Conservation (phyloP, 2,329 filamentous ascomycete species). For the Parastagonospora nodorum region DNA sequence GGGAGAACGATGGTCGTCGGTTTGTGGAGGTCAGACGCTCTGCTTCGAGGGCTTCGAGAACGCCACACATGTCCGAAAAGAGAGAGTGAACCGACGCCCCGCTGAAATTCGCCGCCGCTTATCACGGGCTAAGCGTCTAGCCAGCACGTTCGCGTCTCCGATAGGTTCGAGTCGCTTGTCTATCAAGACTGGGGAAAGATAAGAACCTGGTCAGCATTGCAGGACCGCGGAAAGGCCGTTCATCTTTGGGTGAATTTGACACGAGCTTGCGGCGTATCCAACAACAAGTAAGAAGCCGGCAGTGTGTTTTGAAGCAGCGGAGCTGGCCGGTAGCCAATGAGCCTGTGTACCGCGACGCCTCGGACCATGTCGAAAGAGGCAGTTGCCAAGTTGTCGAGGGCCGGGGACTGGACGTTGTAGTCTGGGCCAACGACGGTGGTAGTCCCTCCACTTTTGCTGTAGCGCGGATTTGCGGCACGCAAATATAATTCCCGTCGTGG, state of each 20-base stretch:
- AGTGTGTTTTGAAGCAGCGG: conserved; percentile 26
- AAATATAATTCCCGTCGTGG: conserved; percentile 40
- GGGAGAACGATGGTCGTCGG: conserved; percentile 34
- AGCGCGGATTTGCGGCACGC: conserved; percentile 32
- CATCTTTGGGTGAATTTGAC: conserved; percentile 18
- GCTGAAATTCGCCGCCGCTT: conserved; percentile 43
- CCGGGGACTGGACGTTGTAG: conserved; percentile 25
- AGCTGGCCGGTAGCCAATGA: conserved; percentile 42
- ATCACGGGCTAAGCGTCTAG: conserved; percentile 29
- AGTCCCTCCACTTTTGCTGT: conserved; percentile 31
- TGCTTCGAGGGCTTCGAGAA: conserved; percentile 39
- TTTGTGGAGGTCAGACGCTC: conserved; percentile 20
- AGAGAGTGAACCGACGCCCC: conserved; percentile 43
- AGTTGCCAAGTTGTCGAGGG: conserved; percentile 39
- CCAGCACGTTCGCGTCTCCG: conserved; percentile 16
- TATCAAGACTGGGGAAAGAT: conserved; percentile 39
- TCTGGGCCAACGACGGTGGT: conserved; percentile 34
- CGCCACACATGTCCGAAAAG: conserved; percentile 32
- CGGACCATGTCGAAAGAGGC: conserved; percentile 38
- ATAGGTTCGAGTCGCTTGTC: conserved; percentile 18
- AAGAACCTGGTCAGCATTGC: conserved; percentile 32
- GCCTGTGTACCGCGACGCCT: conserved; percentile 8
- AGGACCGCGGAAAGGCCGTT: conserved; percentile 25
- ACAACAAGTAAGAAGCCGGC: conserved; percentile 27
- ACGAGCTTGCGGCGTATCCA: conserved; percentile 15